Conservation (phyloP, 2,329 filamentous ascomycete genomes). For the Plectosphaerella sp. region DNA sequence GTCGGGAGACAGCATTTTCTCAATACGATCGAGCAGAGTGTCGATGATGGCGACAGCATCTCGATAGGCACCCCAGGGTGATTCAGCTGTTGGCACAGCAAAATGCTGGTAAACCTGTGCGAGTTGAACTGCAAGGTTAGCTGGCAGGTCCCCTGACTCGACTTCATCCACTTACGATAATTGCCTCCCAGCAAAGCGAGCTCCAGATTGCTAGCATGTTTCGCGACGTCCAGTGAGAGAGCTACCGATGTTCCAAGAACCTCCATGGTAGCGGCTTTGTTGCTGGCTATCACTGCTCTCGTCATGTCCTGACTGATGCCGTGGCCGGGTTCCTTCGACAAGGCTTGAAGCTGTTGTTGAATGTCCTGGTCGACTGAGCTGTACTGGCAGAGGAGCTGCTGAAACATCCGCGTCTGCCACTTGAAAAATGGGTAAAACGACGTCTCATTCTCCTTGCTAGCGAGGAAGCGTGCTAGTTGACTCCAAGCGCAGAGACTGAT, state of each 20-base stretch:
- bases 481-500: constrained; percentile 61
- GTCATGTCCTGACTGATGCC: constrained; percentile 39
- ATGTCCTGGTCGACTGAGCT: constrained; percentile 51
- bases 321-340: constrained; percentile 41
- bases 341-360: constrained; percentile 46
- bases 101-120: constrained; percentile 48
- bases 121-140: constrained; percentile 33
- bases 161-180: constrained; percentile 23
- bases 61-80: constrained; percentile 44
- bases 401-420: constrained; percentile 55
- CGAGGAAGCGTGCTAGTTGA: constrained; percentile 55
- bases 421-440: constrained; percentile 40
- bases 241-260: constrained; percentile 43
- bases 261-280: constrained; percentile 49
- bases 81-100: constrained; percentile 31
- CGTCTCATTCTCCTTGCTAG: constrained; percentile 34
- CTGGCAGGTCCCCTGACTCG: constrained; percentile 7
- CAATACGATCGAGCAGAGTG: constrained; percentile 40
- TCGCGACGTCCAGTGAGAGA: constrained; percentile 48
- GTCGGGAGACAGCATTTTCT: constrained; percentile 20
- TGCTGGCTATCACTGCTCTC: constrained; percentile 44
- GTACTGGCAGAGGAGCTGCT: constrained; percentile 54
- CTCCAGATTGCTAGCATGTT: constrained; percentile 37
- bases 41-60: constrained; percentile 42
- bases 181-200: constrained; percentile 46